Evolutionary conservation across 148 eudicot genomes (phyloP), one percentile per base, ranked within the genome.

Genomic region (Rheum nobile): DNA sequence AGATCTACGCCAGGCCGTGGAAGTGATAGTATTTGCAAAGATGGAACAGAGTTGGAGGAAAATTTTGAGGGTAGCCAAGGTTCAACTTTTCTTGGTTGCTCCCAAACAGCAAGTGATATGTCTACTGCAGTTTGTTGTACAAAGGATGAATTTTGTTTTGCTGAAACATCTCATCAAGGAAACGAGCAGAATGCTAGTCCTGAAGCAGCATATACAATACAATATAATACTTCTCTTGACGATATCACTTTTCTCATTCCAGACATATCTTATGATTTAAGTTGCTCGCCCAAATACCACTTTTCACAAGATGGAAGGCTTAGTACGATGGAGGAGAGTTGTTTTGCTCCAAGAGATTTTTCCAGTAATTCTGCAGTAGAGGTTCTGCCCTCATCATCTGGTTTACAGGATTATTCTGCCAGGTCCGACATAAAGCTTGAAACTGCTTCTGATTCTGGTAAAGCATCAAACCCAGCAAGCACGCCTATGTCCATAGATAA

Each of bases 11-110:
- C 80, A 71, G 65, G 71, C 72, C 71, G 67, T 75, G 78, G 76
- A 35, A 75, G 76, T 71, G 83, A 73, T 26, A 78, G 81, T 65
- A 48, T 47, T 50, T 74, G 80, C 67, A 87, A 80, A 81, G 89
- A 85, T 63, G 87, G 80, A 69, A 71, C 74, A 24, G 95, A 91
- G 77, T 75, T 48, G 47, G 98, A 89, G 76, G 96, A 91, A 76
- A 84, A 73, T 70, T 88, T 91, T 35, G 93, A 87, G 78, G 83
- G 88, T 74, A 91, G 95, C 83, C 98, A 93, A 81, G 79, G 83
- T 71, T 84, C 89, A 75, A 71, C 68, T 71, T 29, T 75, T 67
- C 80, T 84, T 80, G 84, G 85, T 54, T 80, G 86, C 83, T 85
- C 94, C 22, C 88, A 83, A 77, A 81, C 85, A 35, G 83, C 84